Evolutionary conservation across 2,329 filamentous ascomycete genomes (phyloP).

Genomic region (Talaromyces albobiverticillius): DNA sequence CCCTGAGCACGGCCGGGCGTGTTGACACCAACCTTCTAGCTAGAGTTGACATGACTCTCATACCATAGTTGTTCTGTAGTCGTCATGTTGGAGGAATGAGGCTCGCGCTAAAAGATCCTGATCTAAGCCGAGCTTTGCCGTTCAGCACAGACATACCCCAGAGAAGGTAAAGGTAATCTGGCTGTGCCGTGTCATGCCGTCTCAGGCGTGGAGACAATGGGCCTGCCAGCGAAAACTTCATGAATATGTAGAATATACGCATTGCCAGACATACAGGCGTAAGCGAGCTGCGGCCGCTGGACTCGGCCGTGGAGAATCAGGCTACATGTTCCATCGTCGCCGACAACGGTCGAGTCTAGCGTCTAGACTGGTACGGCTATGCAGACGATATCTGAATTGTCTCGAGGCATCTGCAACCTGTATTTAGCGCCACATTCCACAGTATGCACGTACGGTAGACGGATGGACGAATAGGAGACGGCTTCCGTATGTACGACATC

Average conservation of each 20-base stretch:
- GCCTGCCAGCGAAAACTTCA: too few relatives aligned
- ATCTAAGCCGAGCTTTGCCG: neutral
- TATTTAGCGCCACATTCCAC: constrained; percentile 11
- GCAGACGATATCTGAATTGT: neutral
- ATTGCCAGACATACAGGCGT: neutral
- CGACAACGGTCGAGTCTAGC: neutral
- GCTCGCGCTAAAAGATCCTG: neutral
- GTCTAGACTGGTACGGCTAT: constrained; percentile 3
- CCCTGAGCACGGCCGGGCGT: constrained; percentile 3
- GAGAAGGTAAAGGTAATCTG: neutral
- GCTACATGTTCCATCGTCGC: neutral
- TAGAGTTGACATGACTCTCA: too few relatives aligned
- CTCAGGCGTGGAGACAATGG: neutral
- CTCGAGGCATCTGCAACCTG: constrained; percentile 1
- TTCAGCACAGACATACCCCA: neutral
- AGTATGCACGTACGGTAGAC: neutral
- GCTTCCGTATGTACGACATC: constrained; percentile 7
- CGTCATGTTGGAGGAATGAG: neutral
- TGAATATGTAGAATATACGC: too few relatives aligned
- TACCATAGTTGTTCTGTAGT: too few relatives aligned
- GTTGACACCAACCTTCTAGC: too few relatives aligned
- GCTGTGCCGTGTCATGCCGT: neutral
- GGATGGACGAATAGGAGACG: constrained; percentile 1
- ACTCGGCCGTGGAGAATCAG: neutral
- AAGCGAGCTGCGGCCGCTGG: constrained; percentile 3